phyloP scores from a whole-genome alignment of 2,329 filamentous ascomycete genomes.

The Sporothrix protearum region DNA sequence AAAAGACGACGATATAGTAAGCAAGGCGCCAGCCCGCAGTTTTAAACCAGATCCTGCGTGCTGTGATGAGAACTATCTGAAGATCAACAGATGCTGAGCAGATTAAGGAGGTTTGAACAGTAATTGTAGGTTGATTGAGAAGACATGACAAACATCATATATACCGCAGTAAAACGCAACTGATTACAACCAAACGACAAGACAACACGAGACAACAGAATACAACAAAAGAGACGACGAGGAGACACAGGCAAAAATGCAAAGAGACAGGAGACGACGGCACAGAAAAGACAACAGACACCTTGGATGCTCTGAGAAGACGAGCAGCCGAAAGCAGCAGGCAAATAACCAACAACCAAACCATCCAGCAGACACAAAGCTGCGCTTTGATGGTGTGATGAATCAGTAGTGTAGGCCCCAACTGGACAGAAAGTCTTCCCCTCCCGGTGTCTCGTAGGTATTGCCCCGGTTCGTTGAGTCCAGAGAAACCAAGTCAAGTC shows the following conservation, averaged over 20 bases:
- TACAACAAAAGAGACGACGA: not conserved
- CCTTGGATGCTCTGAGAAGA: not conserved
- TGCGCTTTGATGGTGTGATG: constrained; percentile 1
- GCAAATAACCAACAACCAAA: not conserved
- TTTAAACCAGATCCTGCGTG: not conserved
- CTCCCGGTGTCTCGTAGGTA: not conserved
- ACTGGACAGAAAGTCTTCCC: not conserved
- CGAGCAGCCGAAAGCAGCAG: constrained; percentile 7
- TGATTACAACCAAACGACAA: not conserved
- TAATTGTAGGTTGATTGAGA: not conserved
- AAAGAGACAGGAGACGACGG: not conserved
- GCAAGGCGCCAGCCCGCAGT: not conserved
- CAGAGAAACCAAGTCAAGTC: not conserved
- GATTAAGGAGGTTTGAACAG: not conserved
- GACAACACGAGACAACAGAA: not conserved
- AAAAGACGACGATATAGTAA: not conserved
- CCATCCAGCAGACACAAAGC: not conserved
- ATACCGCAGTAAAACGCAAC: not conserved
- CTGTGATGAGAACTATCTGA: not conserved
- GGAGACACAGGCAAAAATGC: not conserved
- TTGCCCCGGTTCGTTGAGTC: not conserved
- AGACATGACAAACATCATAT: not conserved
- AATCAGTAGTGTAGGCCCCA: constrained; percentile 12
- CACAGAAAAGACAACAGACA: not conserved
- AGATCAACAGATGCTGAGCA: not conserved